Conservation (phyloP, 139 green algal species). For the Gonium pectorale region DNA sequence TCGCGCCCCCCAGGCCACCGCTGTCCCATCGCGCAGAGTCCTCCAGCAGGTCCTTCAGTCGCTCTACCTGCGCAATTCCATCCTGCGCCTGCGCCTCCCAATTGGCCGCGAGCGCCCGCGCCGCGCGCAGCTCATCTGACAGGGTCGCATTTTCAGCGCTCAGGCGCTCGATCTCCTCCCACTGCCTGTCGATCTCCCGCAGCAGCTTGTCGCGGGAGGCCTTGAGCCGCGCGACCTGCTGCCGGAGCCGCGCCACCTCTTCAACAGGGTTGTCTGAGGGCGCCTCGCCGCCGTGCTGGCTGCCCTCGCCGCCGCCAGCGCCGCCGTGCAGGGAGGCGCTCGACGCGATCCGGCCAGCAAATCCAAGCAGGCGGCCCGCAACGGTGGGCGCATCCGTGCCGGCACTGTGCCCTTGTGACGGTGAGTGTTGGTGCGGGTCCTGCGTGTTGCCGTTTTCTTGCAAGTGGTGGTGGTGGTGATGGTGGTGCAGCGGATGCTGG, state of each 20-base stretch:
- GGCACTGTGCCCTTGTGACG: too few relatives aligned
- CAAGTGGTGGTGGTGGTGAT: too few relatives aligned
- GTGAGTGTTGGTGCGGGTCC: too few relatives aligned
- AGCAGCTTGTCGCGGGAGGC: slow-evolving; percentile 71
- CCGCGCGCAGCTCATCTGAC: slow-evolving; percentile 45
- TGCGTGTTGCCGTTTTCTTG: too few relatives aligned
- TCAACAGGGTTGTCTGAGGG: too few relatives aligned
- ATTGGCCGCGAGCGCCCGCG: slow-evolving; percentile 18
- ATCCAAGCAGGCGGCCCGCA: not conserved
- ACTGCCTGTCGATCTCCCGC: slow-evolving; percentile 70
- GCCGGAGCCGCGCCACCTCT: slow-evolving; percentile 19
- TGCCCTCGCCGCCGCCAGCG: not conserved
- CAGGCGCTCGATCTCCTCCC: slow-evolving; percentile 71
- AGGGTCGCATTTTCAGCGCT: slow-evolving; percentile 56
- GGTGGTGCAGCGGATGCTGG: not conserved
- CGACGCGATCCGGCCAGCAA: slow-evolving; percentile 1
- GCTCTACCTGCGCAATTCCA: slow-evolving; percentile 59
- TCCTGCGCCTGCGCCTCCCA: slow-evolving; percentile 78
- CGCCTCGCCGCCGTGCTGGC: not conserved
- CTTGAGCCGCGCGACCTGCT: slow-evolving; percentile 66
- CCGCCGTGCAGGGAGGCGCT: slow-evolving; percentile 8
- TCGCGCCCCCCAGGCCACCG: not conserved
- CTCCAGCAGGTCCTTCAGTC: slow-evolving; percentile 80
- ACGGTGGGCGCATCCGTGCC: too few relatives aligned
- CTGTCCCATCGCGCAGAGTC: slow-evolving; percentile 72